Percentiles rank a stretch among this genome's conserved stretches.
phyloP scores from a whole-genome alignment of 164 flowering plant genomes.

The Euptelea pleiosperma region DNA sequence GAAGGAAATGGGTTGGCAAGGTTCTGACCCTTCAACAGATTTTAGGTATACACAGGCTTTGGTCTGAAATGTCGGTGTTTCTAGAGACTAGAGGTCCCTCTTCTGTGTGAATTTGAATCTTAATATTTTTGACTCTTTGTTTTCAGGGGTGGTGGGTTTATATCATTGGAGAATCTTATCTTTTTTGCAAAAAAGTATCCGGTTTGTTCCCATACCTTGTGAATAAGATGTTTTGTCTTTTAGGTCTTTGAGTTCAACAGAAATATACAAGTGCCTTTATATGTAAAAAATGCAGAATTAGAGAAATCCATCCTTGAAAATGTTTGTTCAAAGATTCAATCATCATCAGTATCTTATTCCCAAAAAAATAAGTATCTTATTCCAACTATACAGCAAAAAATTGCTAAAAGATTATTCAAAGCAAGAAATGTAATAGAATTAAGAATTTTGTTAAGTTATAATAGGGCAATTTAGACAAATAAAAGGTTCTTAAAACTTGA shows the following conservation, averaged over 20 bases:
- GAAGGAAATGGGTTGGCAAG: slow-evolving; percentile 99
- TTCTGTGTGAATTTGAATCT: slow-evolving; percentile 6
- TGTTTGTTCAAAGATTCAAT: too few species aligned
- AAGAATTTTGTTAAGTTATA: too few species aligned
- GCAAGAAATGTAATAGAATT: too few species aligned
- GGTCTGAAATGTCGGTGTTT: background rate
- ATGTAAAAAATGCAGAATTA: too few species aligned
- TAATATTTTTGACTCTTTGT: background rate
- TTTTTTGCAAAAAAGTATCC: slow-evolving; percentile 77
- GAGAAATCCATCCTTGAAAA: too few species aligned
- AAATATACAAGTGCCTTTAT: too few species aligned
- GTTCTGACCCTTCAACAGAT: slow-evolving; percentile 94
- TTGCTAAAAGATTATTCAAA: too few species aligned
- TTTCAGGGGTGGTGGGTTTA: slow-evolving; percentile 89
- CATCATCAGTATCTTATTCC: too few species aligned
- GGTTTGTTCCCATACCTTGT: slow-evolving; percentile 40
- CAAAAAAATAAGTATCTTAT: too few species aligned
- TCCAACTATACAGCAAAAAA: too few species aligned
- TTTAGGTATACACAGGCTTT: slow-evolving; percentile 52
- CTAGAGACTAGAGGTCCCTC: background rate
- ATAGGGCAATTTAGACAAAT: too few species aligned
- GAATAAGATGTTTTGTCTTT: background rate
- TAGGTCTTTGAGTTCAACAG: background rate
- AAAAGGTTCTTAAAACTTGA: too few species aligned
- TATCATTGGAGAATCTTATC: slow-evolving; percentile 89